A percentile compares a stretch with the other conserved stretches of the same genome.
Evolutionary conservation across 192 early-diverging fungal species (phyloP).

Genomic region (Gamsiella multidivaricata): DNA sequence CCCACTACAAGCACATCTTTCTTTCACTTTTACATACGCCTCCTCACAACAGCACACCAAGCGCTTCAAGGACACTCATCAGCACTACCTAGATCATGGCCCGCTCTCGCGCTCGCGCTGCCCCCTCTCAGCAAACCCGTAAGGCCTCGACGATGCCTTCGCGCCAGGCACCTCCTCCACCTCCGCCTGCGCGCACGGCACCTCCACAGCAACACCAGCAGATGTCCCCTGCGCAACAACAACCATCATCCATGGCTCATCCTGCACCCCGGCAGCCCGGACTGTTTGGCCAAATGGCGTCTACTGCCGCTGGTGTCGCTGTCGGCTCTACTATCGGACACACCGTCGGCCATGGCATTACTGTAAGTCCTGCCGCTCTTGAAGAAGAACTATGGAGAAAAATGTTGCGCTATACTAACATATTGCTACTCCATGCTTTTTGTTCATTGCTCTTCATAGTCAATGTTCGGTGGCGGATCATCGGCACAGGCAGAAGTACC

Average conservation of each 20-base stretch:
- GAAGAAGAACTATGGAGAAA: neutral
- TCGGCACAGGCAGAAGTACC: constrained; percentile 18
- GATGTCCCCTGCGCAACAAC: neutral
- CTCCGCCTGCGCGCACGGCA: constrained; percentile 57
- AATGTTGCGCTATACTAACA: neutral
- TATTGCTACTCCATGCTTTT: neutral
- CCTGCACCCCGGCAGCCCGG: constrained; percentile 64
- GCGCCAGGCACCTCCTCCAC: constrained; percentile 57
- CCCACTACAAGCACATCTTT: too few relatives aligned
- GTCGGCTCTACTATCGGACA: constrained; percentile 83
- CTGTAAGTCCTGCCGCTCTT: neutral
- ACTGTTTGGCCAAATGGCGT: constrained; percentile 84
- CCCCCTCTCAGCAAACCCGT: constrained; percentile 37
- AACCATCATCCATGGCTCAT: constrained; percentile 61
- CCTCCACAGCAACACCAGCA: constrained; percentile 61
- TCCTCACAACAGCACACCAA: too few relatives aligned
- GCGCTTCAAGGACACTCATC: neutral
- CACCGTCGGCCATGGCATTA: constrained; percentile 52
- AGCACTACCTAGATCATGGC: too few relatives aligned
- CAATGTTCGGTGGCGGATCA: constrained; percentile 52
- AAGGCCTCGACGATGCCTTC: constrained; percentile 50
- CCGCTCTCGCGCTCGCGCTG: constrained; percentile 11
- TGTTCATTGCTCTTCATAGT: constrained; percentile 27
- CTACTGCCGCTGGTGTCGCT: constrained; percentile 91
- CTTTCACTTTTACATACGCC: too few relatives aligned